Conservation (phyloP, 148 eudicot species). For the Dysphania ambrosioides region DNA sequence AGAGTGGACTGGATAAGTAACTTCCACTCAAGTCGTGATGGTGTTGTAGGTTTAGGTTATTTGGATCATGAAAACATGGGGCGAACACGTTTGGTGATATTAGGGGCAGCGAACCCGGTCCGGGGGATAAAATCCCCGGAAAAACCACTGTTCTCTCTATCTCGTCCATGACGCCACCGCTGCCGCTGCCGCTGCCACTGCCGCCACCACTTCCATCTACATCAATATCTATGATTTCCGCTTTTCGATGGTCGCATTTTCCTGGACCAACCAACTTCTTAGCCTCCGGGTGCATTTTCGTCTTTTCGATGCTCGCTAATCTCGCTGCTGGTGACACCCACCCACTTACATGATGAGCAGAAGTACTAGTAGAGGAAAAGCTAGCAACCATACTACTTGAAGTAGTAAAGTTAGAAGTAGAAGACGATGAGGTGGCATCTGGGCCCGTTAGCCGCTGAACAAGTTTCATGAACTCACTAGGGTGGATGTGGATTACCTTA, state of each 20-base stretch:
- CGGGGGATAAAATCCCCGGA: slow-evolving; percentile 77
- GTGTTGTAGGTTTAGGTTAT: slow-evolving; percentile 18
- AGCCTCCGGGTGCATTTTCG: slow-evolving; percentile 36
- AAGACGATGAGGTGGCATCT: slow-evolving; percentile 20
- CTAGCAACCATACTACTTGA: background rate
- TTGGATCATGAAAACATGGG: slow-evolving; percentile 47
- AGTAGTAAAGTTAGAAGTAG: slow-evolving; percentile 18
- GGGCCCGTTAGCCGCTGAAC: slow-evolving; percentile 85
- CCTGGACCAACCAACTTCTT: slow-evolving; percentile 19
- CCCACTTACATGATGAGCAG: slow-evolving; percentile 16
- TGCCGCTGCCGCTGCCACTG: no score
- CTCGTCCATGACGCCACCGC: background rate
- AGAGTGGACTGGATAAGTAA: slow-evolving; percentile 51
- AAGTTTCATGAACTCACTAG: slow-evolving; percentile 75
- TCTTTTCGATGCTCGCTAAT: slow-evolving; percentile 58
- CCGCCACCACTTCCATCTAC: no score
- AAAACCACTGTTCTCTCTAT: slow-evolving; percentile 36
- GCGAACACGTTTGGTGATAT: slow-evolving; percentile 65
- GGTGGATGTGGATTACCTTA: slow-evolving; percentile 75
- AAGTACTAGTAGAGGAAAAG: background rate
- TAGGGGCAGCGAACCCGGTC: slow-evolving; percentile 57
- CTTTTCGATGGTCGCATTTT: slow-evolving; percentile 20
- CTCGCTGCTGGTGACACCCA: slow-evolving; percentile 62
- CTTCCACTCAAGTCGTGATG: slow-evolving; percentile 10
- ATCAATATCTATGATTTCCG: slow-evolving; percentile 18